These are phyloP conservation scores for Chaetomium strumarium DNA, from an alignment of 2,329 filamentous ascomycete genomes.

Conservation along the genomic window DNA sequence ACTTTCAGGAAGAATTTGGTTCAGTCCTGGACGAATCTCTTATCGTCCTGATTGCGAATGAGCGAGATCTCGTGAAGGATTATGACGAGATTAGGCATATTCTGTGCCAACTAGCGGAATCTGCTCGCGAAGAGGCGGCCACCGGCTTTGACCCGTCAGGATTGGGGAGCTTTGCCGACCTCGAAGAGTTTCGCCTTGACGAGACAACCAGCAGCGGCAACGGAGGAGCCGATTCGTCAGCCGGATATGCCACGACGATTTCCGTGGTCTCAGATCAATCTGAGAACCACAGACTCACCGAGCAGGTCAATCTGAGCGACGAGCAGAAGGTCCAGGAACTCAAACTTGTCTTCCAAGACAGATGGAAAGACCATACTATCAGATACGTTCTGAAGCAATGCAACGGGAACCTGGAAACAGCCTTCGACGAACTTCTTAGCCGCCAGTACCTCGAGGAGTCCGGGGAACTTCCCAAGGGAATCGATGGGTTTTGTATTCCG, in stretches of 20 bases:
- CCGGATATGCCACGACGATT: constrained; percentile 19
- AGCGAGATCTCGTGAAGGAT: constrained; percentile 60
- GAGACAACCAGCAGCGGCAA: constrained; percentile 14
- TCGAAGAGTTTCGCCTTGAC: constrained; percentile 17
- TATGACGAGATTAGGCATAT: constrained; percentile 50
- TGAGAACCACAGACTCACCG: constrained; percentile 25
- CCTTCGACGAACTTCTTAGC: constrained; percentile 77
- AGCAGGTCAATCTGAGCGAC: constrained; percentile 33
- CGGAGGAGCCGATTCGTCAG: constrained; percentile 18
- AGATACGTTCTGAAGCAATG: constrained; percentile 61
- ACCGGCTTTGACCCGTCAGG: constrained; percentile 75
- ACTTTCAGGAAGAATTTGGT: constrained; percentile 54
- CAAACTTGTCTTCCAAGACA: constrained; percentile 61
- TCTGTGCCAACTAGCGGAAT: constrained; percentile 59
- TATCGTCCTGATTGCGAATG: constrained; percentile 67
- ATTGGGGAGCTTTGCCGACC: constrained; percentile 43
- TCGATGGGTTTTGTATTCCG: constrained; percentile 69
- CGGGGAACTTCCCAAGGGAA: constrained; percentile 58
- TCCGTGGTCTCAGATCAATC: constrained; percentile 21
- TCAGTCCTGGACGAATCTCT: constrained; percentile 71
- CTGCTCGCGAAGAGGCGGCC: constrained; percentile 61
- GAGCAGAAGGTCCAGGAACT: constrained; percentile 61
- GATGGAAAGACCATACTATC: constrained; percentile 59
- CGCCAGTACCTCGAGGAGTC: constrained; percentile 69
- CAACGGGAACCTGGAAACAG: constrained; percentile 58